Percentiles rank a stretch among this genome's conserved stretches.
Evolutionary conservation across 2,329 filamentous ascomycete species (phyloP).

Genomic region (Furcasterigmium sp.): DNA sequence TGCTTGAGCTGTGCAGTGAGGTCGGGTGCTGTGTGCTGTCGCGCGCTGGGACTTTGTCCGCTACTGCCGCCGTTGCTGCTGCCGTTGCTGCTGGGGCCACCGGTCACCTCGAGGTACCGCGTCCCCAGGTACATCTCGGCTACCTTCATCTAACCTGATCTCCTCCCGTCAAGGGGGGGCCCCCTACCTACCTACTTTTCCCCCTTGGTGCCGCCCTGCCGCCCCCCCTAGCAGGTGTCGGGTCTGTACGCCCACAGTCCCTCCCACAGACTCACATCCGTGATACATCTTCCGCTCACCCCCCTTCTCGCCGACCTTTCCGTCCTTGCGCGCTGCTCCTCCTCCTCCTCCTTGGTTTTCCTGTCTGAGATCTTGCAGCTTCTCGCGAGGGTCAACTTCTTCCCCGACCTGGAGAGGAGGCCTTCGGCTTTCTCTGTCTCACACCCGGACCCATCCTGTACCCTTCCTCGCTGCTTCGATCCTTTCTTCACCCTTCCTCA

Average conservation of each 20-base stretch:
- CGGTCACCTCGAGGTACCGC: slow-evolving; percentile 11
- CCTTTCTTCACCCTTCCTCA: slow-evolving; percentile 1
- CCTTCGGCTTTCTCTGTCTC: slow-evolving; percentile 4
- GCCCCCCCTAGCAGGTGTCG: slow-evolving; percentile 1
- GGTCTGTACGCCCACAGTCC: slow-evolving; percentile 11
- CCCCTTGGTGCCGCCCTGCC: slow-evolving; percentile 10
- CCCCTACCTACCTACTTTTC: background rate
- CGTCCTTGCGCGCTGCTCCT: slow-evolving; percentile 1
- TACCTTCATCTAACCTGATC: slow-evolving; percentile 13
- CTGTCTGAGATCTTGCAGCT: slow-evolving; percentile 2
- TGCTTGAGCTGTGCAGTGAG: no score
- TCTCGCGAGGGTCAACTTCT: slow-evolving; percentile 1
- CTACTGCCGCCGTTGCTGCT: no score
- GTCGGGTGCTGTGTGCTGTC: no score
- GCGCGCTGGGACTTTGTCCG: no score
- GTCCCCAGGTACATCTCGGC: slow-evolving; percentile 8
- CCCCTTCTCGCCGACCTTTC: background rate
- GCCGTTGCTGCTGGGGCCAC: background rate
- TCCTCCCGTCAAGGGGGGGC: slow-evolving; percentile 8
- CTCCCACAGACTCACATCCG: slow-evolving; percentile 12
- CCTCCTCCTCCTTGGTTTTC: slow-evolving; percentile 2
- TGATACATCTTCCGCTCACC: slow-evolving; percentile 4
- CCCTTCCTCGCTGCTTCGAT: slow-evolving; percentile 1
- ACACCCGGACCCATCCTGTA: slow-evolving; percentile 1
- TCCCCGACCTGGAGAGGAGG: slow-evolving; percentile 1